Percentiles rank a stretch among this genome's conserved stretches.
Evolutionary conservation across 2,329 filamentous ascomycete species (phyloP).

Genomic region (Neopestalotiopsis rosae): DNA sequence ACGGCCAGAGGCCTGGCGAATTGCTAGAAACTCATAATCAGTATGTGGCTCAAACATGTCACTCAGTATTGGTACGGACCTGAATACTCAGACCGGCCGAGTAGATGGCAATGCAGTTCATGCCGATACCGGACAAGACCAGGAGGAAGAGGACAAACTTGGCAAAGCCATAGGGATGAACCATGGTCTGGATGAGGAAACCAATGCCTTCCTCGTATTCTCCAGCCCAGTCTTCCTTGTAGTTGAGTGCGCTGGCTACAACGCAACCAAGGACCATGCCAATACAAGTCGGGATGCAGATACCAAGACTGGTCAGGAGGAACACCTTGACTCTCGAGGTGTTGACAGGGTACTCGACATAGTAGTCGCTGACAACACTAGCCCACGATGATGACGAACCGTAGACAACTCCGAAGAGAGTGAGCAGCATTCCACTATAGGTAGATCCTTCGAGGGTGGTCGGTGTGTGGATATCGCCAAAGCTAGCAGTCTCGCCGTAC

Average conservation of each 20-base stretch:
- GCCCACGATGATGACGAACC: conserved; percentile 55
- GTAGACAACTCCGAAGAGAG: conserved; percentile 51
- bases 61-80: not conserved
- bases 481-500: conserved; percentile 49
- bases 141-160: conserved; percentile 43
- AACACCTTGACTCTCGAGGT: conserved; percentile 53
- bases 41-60: not conserved
- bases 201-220: conserved; percentile 49
- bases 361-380: conserved; percentile 51
- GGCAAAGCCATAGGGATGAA: conserved; percentile 51
- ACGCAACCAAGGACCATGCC: conserved; percentile 53
- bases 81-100: conserved; percentile 40
- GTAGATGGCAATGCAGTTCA: conserved; percentile 52
- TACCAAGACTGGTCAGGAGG: conserved; percentile 51
- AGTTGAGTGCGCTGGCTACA: conserved; percentile 47
- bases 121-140: conserved; percentile 49
- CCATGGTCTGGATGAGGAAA: conserved; percentile 48
- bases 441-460: conserved; percentile 40
- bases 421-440: conserved; percentile 46
- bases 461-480: conserved; percentile 44
- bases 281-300: conserved; percentile 52
- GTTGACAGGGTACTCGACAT: conserved; percentile 52
- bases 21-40: conserved; percentile 33
- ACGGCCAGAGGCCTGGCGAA: conserved; percentile 47
- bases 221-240: conserved; percentile 43